Evolutionary conservation across 192 early-diverging fungal species (phyloP).

Genomic region (Pilobolus umbonatus): DNA sequence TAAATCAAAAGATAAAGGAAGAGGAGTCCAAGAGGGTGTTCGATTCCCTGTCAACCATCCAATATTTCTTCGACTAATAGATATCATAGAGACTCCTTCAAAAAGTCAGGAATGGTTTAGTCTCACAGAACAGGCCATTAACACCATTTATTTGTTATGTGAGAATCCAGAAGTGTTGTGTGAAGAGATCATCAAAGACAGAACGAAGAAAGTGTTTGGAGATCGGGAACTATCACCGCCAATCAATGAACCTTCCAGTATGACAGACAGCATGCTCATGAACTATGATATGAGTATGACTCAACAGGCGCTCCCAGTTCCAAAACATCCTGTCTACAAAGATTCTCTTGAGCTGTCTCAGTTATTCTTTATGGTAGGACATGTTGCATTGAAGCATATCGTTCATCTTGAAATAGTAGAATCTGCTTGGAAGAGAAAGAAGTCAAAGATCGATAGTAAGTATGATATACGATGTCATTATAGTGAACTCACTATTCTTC

Average conservation of each 20-base stretch:
- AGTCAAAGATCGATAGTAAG: conserved; percentile 35
- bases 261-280: conserved; percentile 30
- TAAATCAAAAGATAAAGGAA: conserved; percentile 58
- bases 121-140: conserved; percentile 90
- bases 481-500: not conserved
- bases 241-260: conserved; percentile 15
- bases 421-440: conserved; percentile 87
- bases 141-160: conserved; percentile 83
- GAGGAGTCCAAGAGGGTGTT: conserved; percentile 34
- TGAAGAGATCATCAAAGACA: conserved; percentile 66
- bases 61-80: conserved; percentile 45
- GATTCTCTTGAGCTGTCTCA: conserved; percentile 78
- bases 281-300: conserved; percentile 24
- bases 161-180: conserved; percentile 88
- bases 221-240: conserved; percentile 7
- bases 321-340: conserved; percentile 1
- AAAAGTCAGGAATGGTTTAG: conserved; percentile 65
- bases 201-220: conserved; percentile 64
- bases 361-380: conserved; percentile 88
- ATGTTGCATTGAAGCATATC: conserved; percentile 95
- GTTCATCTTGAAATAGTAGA: conserved; percentile 94
- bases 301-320: conserved; percentile 19
- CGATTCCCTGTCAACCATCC: conserved; percentile 53
- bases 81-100: conserved; percentile 43
- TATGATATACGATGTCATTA: not conserved